Evolutionary conservation across 805 yeast species (phyloP), one percentile per base, ranked within the genome.

Genomic region (Metschnikowia orientalis): DNA sequence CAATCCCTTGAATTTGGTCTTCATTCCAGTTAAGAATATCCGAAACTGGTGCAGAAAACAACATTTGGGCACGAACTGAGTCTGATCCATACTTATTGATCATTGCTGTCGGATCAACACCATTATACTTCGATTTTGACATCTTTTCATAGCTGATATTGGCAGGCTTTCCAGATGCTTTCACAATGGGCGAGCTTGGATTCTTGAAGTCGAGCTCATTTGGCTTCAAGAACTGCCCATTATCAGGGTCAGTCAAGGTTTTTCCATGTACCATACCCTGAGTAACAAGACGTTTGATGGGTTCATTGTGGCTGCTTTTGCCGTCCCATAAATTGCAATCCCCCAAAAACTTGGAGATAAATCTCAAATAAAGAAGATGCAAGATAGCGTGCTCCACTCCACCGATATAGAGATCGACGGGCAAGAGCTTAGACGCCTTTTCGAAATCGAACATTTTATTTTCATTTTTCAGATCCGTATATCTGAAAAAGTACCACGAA

Each of bases 201-300:
- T 65, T 61, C 0, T 62, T 35, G 3, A 56, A 24, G 23, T 73
- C 79, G 8, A 85, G 54, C 47, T 92, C 97, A 1, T 80, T 78
- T 0, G 94, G 90, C 47, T 77, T 85, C 44, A 92, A 63, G 54
- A 82, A 90, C 36, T 79, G 61, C 0, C 90, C 92, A 18, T 72
- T 80, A 1, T 55, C 58, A 3, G 95, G 92, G 44, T 89, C 81
- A 6, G 67, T 63, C 46, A 55, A 84, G 0, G 98, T 92, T 50
- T 75, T 78, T 3, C 97, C 97, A 41, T 90, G 96, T 3, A 92
- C 98, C 98, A 92, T 92, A 11, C 98, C 98, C 56, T 90, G 97
- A 2, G 97, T 89, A 2, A 90, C 79, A 21, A 92, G 66, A 39
- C 73, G 73, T 36, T 64, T 71, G 51, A 92, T 77, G 2, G 98